Evolutionary conservation across 139 green algal species (phyloP), one percentile per base, ranked within the genome.

Genomic region (Spirogloea muscicola): DNA sequence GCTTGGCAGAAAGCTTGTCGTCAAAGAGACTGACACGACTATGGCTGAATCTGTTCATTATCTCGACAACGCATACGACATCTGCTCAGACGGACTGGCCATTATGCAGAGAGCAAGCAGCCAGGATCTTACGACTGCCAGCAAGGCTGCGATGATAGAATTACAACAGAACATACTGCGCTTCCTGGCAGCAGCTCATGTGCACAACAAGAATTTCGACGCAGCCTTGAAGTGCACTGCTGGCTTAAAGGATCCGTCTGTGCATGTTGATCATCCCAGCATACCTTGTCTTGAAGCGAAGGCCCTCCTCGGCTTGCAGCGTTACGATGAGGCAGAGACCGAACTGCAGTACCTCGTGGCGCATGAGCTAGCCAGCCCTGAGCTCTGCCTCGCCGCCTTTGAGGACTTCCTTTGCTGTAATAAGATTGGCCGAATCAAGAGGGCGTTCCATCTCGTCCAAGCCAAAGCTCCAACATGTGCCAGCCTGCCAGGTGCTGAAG

Each of bases 181-280:
- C 36, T 74, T 65, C 40, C 16, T 74, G 37, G 65, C 65, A 46
- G 65, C 43, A 74, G 65, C 65, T 64, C 65, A 74, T 25, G 52
- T 67, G 13, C 38, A 74, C 21, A 37, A 7, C 36, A 34, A 65
- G 18, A 42, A 65, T 41, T 74, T 51, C 36, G 65, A 74, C 1
- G 65, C 39, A 21, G 65, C 65, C 21, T 39, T 74, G 40, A 74
- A 74, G 42, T 74, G 65, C n/a, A 74, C 65, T 13, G 31, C 65
- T 34, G 64, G 31, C 21, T 65, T 74, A 2, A 74, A 74, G 43
- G 44, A 42, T 25, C 13, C n/a, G 36, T 64, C 48, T 16, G n/a
- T n/a, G n/a, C n/a, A n/a, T n/a, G n/a, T n/a, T n/a, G 25, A 65
- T 1, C 65, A 74, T 74, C 42, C 65, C 5, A 74, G 65, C 42